Conservation (phyloP, 2,329 filamentous ascomycete species). For the Elsinoe ampelina region DNA sequence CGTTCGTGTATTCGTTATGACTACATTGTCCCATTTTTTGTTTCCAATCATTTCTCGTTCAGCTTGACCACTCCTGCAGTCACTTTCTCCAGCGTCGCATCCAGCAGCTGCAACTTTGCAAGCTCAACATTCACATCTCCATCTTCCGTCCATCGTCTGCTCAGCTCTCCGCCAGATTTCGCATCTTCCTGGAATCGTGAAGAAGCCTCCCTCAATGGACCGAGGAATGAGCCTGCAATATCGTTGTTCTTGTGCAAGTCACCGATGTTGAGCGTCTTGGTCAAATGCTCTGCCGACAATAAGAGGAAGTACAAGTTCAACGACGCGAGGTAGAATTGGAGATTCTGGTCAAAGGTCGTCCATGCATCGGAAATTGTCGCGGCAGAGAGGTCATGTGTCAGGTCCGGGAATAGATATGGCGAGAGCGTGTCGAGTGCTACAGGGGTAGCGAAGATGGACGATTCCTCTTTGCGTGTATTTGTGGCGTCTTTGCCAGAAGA, state of each 20-base stretch:
- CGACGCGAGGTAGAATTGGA: constrained; percentile 46
- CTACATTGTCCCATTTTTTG: no score
- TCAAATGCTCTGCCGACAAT: constrained; percentile 40
- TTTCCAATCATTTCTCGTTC: constrained; percentile 17
- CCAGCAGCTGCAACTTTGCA: constrained; percentile 27
- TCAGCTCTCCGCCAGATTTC: constrained; percentile 28
- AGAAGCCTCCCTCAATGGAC: constrained; percentile 33
- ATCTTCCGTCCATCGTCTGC: constrained; percentile 28
- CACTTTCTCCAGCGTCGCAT: constrained; percentile 26
- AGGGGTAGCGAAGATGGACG: constrained; percentile 40
- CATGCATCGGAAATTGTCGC: constrained; percentile 31
- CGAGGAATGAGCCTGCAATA: constrained; percentile 35
- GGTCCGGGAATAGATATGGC: constrained; percentile 44
- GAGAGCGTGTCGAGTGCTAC: constrained; percentile 40
- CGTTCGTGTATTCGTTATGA: no score
- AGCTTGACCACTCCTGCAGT: constrained; percentile 23
- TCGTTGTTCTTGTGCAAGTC: constrained; percentile 33
- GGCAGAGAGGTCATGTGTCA: constrained; percentile 34
- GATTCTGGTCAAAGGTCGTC: constrained; percentile 42
- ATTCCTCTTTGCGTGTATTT: constrained; percentile 10
- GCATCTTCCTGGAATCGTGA: constrained; percentile 30
- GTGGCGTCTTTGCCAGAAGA: constrained; percentile 7
- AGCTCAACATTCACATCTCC: constrained; percentile 27
- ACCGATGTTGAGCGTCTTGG: constrained; percentile 38
- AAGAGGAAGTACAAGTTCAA: constrained; percentile 53